Evolutionary conservation across 352 stramenopile species (phyloP), one percentile per base, ranked within the genome.

Genomic region (Globisporangium orthogonon): DNA sequence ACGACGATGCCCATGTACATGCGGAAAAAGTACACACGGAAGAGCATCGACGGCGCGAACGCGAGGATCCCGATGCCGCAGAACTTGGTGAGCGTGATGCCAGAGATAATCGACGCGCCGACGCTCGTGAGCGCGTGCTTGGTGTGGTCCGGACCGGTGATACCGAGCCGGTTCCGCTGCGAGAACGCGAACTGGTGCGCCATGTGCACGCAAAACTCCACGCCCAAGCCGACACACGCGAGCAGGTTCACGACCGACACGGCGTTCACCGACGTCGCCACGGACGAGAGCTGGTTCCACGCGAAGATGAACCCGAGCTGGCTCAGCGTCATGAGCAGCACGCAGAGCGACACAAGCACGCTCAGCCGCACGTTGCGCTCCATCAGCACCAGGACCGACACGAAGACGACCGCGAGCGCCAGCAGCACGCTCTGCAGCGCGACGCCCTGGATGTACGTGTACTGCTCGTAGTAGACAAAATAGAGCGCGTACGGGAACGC

Each of bases 381-480:
- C 75, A 91, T 87, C 11, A 97, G 73, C 39, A 94, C 54, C n/a
- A 83, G 86, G 3, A 95, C 74, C 9, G 72, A 76, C 15, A 83
- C 57, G 62, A 94, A 90, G 13, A 96, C 85, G 5, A 92, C 84
- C 33, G 78, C 71, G 31, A 97, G 55, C 7, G 86, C 85, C 15
- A 97, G 66, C 15, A 93, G 49, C 6, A 97, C 68, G 63, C 86
- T 95, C 60, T 95, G 82, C 37, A 97, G 56, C 18, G 86, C 88
- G 6, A 96, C 70, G 33, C 88, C 88, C 57, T 96, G 86, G 60
- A 97, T 97, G 61, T 91, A 95, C 50, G 76, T 80, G 73, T 96
- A 97, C 67, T 97, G 89, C 56, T 97, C 89, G 61, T 96, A 95
- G 61, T 88, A 97, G 17, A 96, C 85, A 62, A 96, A 96, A 46